Percentiles rank a stretch among this genome's conserved stretches.
These are phyloP conservation scores for Saccharomyces hybrid DNA, from an alignment of 1,139 yeast species.

Conservation along the genomic window DNA sequence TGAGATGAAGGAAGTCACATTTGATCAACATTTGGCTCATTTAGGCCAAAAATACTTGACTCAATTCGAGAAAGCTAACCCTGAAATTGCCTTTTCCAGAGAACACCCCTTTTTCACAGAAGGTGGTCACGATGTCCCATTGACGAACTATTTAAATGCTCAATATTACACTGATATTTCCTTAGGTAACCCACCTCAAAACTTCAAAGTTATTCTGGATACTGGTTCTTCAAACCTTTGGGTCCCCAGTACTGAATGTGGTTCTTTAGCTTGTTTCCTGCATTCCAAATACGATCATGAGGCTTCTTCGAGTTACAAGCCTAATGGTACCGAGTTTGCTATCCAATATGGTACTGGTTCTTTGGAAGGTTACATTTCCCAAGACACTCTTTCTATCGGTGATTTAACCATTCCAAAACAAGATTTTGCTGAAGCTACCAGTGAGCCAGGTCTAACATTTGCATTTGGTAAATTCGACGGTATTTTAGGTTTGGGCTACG, in stretches of 20 bases:
- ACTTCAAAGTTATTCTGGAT: conserved; percentile 83
- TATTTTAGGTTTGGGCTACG: conserved; percentile 88
- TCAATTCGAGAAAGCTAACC: conserved; percentile 42
- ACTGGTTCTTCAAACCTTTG: conserved; percentile 96
- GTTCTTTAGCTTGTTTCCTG: conserved; percentile 89
- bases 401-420: conserved; percentile 79
- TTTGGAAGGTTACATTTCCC: conserved; percentile 83
- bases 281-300: conserved; percentile 86
- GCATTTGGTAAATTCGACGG: conserved; percentile 99
- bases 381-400: conserved; percentile 73
- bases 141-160: conserved; percentile 88
- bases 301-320: conserved; percentile 68
- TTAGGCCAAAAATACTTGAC: conserved; percentile 67
- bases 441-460: conserved; percentile 95
- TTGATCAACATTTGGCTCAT: conserved; percentile 58
- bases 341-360: conserved; percentile 92
- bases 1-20: conserved; percentile 50
- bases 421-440: conserved; percentile 94
- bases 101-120: conserved; percentile 24
- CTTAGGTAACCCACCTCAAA: conserved; percentile 88
- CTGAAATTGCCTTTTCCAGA: conserved; percentile 28
- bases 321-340: conserved; percentile 77
- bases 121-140: conserved; percentile 61
- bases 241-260: conserved; percentile 87
- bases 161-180: conserved; percentile 88